Evolutionary conservation across 371 early-diverging fungal genomes (phyloP).

Genomic region (Dichotomocladium elegans): DNA sequence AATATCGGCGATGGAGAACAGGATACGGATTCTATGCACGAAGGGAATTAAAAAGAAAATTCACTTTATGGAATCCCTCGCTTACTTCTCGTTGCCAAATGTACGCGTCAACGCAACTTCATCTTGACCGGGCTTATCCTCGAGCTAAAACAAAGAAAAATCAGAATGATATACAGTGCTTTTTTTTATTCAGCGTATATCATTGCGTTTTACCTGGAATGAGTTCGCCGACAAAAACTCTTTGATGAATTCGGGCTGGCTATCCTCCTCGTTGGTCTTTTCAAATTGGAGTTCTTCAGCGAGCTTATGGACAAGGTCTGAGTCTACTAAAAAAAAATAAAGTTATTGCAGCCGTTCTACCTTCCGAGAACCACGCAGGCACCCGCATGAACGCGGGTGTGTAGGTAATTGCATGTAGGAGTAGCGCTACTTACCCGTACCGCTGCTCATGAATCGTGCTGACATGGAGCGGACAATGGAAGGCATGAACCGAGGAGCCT

Average conservation of each 20-base stretch:
- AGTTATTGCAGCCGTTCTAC: neutral
- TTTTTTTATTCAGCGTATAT: neutral
- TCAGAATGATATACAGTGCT: too few relatives aligned
- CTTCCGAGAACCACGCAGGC: neutral
- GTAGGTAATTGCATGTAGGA: too few relatives aligned
- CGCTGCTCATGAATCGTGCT: slow-evolving; percentile 22
- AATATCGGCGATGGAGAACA: slow-evolving; percentile 86
- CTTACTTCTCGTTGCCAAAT: slow-evolving; percentile 90
- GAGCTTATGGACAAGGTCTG: slow-evolving; percentile 69
- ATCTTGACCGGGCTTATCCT: slow-evolving; percentile 76
- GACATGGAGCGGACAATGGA: slow-evolving; percentile 19
- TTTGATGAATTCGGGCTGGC: slow-evolving; percentile 69
- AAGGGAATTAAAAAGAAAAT: neutral
- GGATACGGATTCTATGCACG: slow-evolving; percentile 63
- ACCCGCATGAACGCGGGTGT: neutral
- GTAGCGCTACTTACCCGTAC: slow-evolving; percentile 24
- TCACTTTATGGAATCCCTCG: too few relatives aligned
- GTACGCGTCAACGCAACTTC: slow-evolving; percentile 79
- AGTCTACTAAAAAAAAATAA: slow-evolving; percentile 42
- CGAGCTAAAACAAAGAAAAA: too few relatives aligned
- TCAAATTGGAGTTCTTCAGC: slow-evolving; percentile 83
- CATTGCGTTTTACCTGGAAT: slow-evolving; percentile 69
- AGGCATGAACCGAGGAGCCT: slow-evolving; percentile 23
- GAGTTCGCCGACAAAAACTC: slow-evolving; percentile 71
- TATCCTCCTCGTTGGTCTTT: slow-evolving; percentile 57